Base-by-base conservation (phyloP, 106 monocot species). In the Dendrobium catenatum region DNA sequence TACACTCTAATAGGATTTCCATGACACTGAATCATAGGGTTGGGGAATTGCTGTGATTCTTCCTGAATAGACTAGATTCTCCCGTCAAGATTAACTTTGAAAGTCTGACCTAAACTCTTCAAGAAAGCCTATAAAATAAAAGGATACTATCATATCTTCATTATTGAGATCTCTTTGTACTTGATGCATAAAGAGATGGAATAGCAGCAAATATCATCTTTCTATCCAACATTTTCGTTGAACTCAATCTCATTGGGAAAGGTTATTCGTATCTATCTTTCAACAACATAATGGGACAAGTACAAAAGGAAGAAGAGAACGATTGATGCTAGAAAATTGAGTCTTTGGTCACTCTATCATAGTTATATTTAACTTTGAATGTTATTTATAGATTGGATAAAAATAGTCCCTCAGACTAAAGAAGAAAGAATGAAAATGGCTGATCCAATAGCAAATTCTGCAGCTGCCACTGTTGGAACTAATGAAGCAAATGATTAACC, bases 1-100 rank as follows among this genome's bases (percentile, higher is more conserved):
- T 26, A 26, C 26, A 26, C 26, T 26, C 26, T 26, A 26, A 26
- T 26, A 26, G 26, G 26, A 26, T 26, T 26, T 26, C 26, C 26
- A 26, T 26, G 26, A 26, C 26, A 26, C 26, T 26, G 26, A 26
- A 26, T 26, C 26, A 0, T 26, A 56, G 56, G 56, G 16, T 56
- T 56, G 58, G 46, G 82, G 82, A 86, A 86, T 83, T 83, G 82
- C 58, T 76, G 82, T 41, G 72, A 82, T 83, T 86, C 55, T 82
- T 86, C 86, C 73, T 86, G 64, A 86, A 83, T 83, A 73, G 82
- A 86, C 82, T 86, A 43, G 55, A 80, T 86, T 86, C 86, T 83
- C 79, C 76, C 49, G 29, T 76, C 77, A 54, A 80, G 85, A 77
- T 77, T 81, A 47, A 66, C 72, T 22, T 81, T 77, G 29, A 70